phyloP scores from a whole-genome alignment of 176 grass and related monocot species.

The Oryza australiensis region DNA sequence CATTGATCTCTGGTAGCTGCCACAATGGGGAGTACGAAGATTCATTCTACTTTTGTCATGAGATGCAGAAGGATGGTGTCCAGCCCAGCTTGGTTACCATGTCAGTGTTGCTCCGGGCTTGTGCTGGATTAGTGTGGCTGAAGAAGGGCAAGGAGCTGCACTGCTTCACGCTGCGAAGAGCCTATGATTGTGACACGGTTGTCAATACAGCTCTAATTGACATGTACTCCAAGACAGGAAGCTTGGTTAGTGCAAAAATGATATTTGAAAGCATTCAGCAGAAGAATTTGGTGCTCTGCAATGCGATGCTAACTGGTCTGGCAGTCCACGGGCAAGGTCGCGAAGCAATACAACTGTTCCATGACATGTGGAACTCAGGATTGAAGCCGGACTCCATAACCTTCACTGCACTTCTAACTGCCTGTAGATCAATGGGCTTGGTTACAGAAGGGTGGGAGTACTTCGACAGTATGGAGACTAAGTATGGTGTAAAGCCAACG shows the following conservation, averaged over 20 bases:
- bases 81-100: conserved; percentile 58
- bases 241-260: conserved; percentile 38
- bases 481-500: conserved; percentile 53
- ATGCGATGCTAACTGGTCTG: conserved; percentile 78
- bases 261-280: conserved; percentile 52
- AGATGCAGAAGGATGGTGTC: conserved; percentile 69
- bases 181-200: conserved; percentile 46
- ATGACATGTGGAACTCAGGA: conserved; percentile 61
- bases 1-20: conserved; percentile 68
- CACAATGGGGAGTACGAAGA: conserved; percentile 58
- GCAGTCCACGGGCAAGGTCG: conserved; percentile 55
- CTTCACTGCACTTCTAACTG: conserved; percentile 77
- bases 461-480: conserved; percentile 67
- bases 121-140: conserved; percentile 54
- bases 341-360: conserved; percentile 54
- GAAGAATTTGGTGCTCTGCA: conserved; percentile 70
- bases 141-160: conserved; percentile 83
- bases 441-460: conserved; percentile 74
- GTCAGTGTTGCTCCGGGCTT: conserved; percentile 58
- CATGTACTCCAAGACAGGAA: conserved; percentile 75
- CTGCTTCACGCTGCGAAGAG: conserved; percentile 52
- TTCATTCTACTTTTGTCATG: conserved; percentile 54
- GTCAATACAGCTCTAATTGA: conserved; percentile 65
- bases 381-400: conserved; percentile 64
- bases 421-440: conserved; percentile 68